phyloP scores from a whole-genome alignment of 768 basidiomycete species.

The Hirschioporus abietinus region DNA sequence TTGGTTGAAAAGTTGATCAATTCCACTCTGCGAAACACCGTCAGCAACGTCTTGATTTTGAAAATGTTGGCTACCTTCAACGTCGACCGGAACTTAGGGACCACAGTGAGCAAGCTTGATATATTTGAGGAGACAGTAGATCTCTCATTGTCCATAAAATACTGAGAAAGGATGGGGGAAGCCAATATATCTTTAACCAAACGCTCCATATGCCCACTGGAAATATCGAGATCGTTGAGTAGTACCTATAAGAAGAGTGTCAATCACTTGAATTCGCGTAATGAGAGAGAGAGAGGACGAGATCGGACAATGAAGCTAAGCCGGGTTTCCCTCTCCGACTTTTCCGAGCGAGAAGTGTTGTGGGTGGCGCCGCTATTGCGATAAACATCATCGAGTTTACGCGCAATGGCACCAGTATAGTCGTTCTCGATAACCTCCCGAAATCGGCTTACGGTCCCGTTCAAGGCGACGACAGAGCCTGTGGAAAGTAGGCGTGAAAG shows the following conservation, averaged over 20 bases:
- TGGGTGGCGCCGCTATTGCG: slow-evolving; percentile 38
- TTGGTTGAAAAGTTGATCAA: slow-evolving; percentile 96
- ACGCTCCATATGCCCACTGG: slow-evolving; percentile 83
- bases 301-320: slow-evolving; percentile 73
- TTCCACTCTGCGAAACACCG: slow-evolving; percentile 50
- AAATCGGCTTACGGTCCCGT: slow-evolving; percentile 55
- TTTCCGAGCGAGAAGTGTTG: slow-evolving; percentile 57
- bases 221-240: slow-evolving; percentile 92
- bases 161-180: slow-evolving; percentile 53
- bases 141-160: slow-evolving; percentile 60
- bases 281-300: background rate
- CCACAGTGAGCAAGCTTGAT: slow-evolving; percentile 45
- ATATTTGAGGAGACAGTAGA: slow-evolving; percentile 42
- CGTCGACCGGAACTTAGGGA: slow-evolving; percentile 61
- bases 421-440: slow-evolving; percentile 77
- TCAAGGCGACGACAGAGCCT: slow-evolving; percentile 56
- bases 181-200: slow-evolving; percentile 60
- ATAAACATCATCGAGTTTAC: slow-evolving; percentile 87
- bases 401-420: slow-evolving; percentile 74
- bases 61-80: slow-evolving; percentile 50
- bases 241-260: slow-evolving; percentile 49
- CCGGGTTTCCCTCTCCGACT: slow-evolving; percentile 75
- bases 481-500: slow-evolving; percentile 73
- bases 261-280: slow-evolving; percentile 8
- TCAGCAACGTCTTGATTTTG: slow-evolving; percentile 1